Conservation (phyloP, 2,329 filamentous ascomycete species). For the Fonsecaea pedrosoi region DNA sequence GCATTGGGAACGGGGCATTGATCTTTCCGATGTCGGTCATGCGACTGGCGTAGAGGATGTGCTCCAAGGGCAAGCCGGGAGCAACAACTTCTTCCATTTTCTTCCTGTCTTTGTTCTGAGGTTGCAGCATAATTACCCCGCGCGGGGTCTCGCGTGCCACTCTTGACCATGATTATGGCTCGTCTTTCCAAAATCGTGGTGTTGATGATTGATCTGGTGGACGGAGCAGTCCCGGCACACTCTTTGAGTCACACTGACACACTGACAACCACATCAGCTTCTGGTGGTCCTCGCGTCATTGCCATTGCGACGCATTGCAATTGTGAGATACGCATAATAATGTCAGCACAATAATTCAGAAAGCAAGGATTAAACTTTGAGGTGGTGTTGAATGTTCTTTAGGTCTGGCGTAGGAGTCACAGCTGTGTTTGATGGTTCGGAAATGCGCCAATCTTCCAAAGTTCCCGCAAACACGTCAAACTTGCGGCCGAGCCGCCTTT, state of each 20-base stretch:
- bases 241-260: neutral
- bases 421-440: no score
- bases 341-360: no score
- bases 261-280: no score
- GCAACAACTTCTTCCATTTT: neutral
- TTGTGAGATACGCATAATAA: no score
- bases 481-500: no score
- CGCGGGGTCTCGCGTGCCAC: constrained; percentile 4
- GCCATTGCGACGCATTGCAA: no score
- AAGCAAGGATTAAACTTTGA: no score
- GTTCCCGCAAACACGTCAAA: no score
- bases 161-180: neutral
- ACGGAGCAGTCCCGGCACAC: neutral
- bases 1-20: neutral
- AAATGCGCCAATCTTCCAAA: no score
- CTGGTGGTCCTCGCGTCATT: neutral
- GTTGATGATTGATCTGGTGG: constrained; percentile 7
- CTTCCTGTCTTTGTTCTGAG: neutral
- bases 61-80: no score
- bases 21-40: neutral
- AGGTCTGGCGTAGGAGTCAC: no score
- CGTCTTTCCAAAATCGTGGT: constrained; percentile 4
- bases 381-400: no score
- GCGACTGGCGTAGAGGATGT: neutral
- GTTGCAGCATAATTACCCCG: constrained; percentile 16